phyloP scores from a whole-genome alignment of 768 basidiomycete genomes.

The Erythrobasidium yunnanense region DNA sequence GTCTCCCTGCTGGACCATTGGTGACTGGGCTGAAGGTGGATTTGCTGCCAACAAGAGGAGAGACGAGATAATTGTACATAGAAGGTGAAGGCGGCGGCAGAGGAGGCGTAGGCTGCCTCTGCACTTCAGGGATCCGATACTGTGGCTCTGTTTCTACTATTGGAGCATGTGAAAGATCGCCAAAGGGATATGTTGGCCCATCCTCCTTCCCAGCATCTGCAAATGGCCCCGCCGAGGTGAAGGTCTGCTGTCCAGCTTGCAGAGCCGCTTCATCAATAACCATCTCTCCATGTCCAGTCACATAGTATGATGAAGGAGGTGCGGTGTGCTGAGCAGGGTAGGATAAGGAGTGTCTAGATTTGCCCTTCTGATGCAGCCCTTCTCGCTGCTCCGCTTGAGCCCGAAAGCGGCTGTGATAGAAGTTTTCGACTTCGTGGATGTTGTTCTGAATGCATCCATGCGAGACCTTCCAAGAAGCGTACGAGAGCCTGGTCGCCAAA shows the following conservation, averaged over 20 bases:
- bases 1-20: neutral
- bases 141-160: neutral
- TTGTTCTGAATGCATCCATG: conserved; percentile 13
- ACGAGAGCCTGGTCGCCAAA: conserved; percentile 12
- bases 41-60: neutral
- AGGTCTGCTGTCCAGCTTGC: too few species aligned
- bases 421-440: conserved; percentile 16
- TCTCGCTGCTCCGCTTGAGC: neutral
- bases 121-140: neutral
- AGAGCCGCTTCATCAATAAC: neutral
- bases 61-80: neutral
- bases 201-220: neutral
- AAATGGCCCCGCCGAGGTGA: neutral
- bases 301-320: neutral
- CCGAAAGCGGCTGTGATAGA: conserved; percentile 7
- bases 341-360: neutral
- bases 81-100: neutral
- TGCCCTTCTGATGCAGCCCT: neutral
- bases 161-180: neutral
- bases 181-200: neutral
- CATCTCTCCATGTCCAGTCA: neutral
- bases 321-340: neutral
- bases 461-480: conserved; percentile 6
- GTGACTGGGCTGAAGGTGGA: neutral
- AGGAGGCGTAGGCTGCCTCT: neutral